A percentile compares a stretch with the other conserved stretches of the same genome.
Conservation (phyloP, 192 early-diverging fungal genomes). For the Coemansia sp. region DNA sequence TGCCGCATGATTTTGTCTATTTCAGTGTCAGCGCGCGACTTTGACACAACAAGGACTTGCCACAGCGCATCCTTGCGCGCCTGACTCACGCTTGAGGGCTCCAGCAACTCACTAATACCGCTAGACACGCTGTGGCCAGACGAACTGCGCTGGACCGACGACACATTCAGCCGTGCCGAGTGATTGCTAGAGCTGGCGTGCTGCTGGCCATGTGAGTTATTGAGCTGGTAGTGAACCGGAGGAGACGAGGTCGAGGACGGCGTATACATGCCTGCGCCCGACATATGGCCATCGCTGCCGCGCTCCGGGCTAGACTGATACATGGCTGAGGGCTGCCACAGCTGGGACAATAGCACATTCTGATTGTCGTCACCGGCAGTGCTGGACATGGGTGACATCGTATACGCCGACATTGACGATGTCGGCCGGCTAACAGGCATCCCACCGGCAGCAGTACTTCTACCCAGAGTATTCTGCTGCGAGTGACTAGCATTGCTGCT, state of each 20-base stretch:
- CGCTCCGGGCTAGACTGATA: slow-evolving; percentile 44
- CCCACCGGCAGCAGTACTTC: slow-evolving; percentile 12
- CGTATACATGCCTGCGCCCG: slow-evolving; percentile 19
- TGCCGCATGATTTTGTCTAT: slow-evolving; percentile 51
- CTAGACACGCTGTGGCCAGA: slow-evolving; percentile 51
- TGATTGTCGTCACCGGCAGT: slow-evolving; percentile 36
- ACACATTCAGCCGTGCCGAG: slow-evolving; percentile 36
- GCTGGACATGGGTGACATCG: slow-evolving; percentile 51
- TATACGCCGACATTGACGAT: slow-evolving; percentile 49
- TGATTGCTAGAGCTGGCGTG: slow-evolving; percentile 22
- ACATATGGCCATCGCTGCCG: slow-evolving; percentile 9
- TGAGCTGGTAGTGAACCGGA: slow-evolving; percentile 25
- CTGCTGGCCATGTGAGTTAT: slow-evolving; percentile 5
- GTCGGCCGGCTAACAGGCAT: slow-evolving; percentile 29
- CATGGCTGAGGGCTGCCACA: slow-evolving; percentile 30
- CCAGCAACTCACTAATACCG: slow-evolving; percentile 53
- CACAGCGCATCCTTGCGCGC: slow-evolving; percentile 53
- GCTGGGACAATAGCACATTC: slow-evolving; percentile 8
- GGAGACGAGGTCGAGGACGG: slow-evolving; percentile 51
- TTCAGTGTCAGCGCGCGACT: slow-evolving; percentile 50
- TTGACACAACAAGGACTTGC: slow-evolving; percentile 53
- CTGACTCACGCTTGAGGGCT: slow-evolving; percentile 50
- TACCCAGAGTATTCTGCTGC: slow-evolving; percentile 13
- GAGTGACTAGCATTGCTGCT: slow-evolving; percentile 9
- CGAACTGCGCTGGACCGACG: slow-evolving; percentile 47